phyloP scores from a whole-genome alignment of 1,284 basidiomycete species.

The Sporisorium sorghi region DNA sequence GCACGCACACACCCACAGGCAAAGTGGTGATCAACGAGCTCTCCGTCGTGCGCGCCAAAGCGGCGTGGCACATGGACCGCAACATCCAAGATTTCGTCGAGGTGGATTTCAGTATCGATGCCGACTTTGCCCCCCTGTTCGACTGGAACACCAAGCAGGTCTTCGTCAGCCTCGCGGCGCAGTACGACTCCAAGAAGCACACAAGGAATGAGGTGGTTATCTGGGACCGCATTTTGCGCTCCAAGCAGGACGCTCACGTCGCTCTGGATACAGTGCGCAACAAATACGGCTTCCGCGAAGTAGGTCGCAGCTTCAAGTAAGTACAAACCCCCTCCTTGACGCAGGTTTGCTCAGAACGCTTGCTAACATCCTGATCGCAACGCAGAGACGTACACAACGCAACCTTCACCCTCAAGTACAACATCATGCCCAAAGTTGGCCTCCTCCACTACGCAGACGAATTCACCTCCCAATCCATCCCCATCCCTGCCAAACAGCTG shows the following conservation, averaged over 20 bases:
- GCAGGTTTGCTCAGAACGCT: slow-evolving; percentile 30
- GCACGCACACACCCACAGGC: slow-evolving; percentile 71
- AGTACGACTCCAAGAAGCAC: slow-evolving; percentile 50
- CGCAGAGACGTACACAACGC: slow-evolving; percentile 70
- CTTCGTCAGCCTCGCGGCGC: slow-evolving; percentile 73
- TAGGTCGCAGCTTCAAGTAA: slow-evolving; percentile 81
- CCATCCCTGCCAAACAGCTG: slow-evolving; percentile 26
- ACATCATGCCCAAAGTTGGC: slow-evolving; percentile 89
- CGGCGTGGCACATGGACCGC: slow-evolving; percentile 58
- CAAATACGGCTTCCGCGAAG: slow-evolving; percentile 85
- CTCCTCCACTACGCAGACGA: slow-evolving; percentile 71
- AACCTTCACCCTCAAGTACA: slow-evolving; percentile 84
- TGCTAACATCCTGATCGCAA: too few species aligned
- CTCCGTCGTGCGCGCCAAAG: slow-evolving; percentile 70
- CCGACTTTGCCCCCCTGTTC: slow-evolving; percentile 84
- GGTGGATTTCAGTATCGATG: slow-evolving; percentile 46
- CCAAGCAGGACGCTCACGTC: slow-evolving; percentile 80
- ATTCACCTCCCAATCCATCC: slow-evolving; percentile 20
- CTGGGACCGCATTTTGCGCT: slow-evolving; percentile 88
- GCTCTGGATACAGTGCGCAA: slow-evolving; percentile 76
- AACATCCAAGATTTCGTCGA: slow-evolving; percentile 60
- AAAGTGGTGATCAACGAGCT: slow-evolving; percentile 75
- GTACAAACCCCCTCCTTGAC: slow-evolving; percentile 70
- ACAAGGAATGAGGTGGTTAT: slow-evolving; percentile 80
- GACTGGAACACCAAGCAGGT: slow-evolving; percentile 95